Evolutionary conservation across 2,329 filamentous ascomycete species (phyloP).

Genomic region (Aspergillus quadricinctus): DNA sequence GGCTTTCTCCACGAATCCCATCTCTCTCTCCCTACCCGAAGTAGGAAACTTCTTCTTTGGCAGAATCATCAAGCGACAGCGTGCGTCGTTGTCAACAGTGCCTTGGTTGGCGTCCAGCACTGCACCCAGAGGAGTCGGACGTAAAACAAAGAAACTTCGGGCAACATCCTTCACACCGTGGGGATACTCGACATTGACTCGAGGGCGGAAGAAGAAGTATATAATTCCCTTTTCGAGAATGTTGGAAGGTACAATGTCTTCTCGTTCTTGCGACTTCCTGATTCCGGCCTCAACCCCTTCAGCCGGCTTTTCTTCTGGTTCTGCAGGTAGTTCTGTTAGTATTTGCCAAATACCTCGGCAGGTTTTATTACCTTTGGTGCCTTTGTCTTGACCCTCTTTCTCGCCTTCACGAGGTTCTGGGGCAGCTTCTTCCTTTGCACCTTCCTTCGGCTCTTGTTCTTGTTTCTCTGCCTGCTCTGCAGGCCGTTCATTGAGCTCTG

Average conservation of each 20-base stretch:
- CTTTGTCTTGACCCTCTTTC: conserved; percentile 6
- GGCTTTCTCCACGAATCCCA: conserved; percentile 78
- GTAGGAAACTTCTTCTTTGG: conserved; percentile 81
- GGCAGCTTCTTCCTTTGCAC: conserved; percentile 4
- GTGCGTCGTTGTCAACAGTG: conserved; percentile 50
- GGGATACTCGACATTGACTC: conserved; percentile 69
- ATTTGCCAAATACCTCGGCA: conserved; percentile 12
- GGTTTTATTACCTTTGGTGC: conserved; percentile 6
- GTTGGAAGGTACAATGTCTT: conserved; percentile 51
- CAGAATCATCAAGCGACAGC: conserved; percentile 69
- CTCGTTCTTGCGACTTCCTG: conserved; percentile 48
- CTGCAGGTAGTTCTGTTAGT: conserved; percentile 2
- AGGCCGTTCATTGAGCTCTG: not conserved
- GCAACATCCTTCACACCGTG: conserved; percentile 67
- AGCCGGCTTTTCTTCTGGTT: conserved; percentile 12
- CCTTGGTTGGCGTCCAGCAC: conserved; percentile 55
- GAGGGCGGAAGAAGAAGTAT: conserved; percentile 83
- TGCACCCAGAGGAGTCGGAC: conserved; percentile 66
- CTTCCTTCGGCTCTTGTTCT: conserved; percentile 1
- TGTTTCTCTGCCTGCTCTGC: conserved; percentile 1
- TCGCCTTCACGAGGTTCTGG: conserved; percentile 7
- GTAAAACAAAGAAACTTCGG: conserved; percentile 73
- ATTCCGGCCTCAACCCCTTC: conserved; percentile 38
- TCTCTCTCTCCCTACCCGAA: conserved; percentile 65
- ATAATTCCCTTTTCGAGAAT: conserved; percentile 84